A percentile compares a stretch with the other conserved stretches of the same genome.
These are phyloP conservation scores for Aspergillus aculeatus DNA, from an alignment of 2,329 filamentous ascomycete genomes.

Conservation along the genomic window DNA sequence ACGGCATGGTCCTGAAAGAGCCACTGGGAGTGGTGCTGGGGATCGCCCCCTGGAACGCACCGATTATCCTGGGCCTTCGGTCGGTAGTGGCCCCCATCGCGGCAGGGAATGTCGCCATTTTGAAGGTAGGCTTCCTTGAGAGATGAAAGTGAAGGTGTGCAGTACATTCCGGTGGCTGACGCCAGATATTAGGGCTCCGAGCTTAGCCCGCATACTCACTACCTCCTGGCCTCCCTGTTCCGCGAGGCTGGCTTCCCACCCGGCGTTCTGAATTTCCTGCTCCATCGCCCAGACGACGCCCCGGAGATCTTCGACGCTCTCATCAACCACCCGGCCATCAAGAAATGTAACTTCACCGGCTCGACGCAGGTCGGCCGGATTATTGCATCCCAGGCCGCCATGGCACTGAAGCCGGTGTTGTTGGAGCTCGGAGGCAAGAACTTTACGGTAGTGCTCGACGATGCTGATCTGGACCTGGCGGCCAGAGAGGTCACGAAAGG, in stretches of 20 bases:
- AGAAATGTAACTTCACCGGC: slow-evolving; percentile 50
- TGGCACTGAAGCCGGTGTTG: slow-evolving; percentile 45
- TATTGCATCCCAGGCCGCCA: slow-evolving; percentile 39
- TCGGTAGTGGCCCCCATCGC: slow-evolving; percentile 59
- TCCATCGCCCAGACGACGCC: slow-evolving; percentile 31
- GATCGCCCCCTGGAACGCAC: slow-evolving; percentile 70
- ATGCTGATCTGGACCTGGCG: slow-evolving; percentile 45
- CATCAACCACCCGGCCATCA: slow-evolving; percentile 37
- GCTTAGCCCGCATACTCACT: slow-evolving; percentile 31
- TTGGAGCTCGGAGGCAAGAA: slow-evolving; percentile 52
- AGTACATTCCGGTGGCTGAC: too few species aligned
- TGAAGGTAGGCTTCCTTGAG: slow-evolving; percentile 49
- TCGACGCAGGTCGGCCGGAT: slow-evolving; percentile 43
- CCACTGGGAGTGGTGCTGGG: slow-evolving; percentile 71
- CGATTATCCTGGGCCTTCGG: slow-evolving; percentile 43
- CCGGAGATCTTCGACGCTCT: slow-evolving; percentile 35
- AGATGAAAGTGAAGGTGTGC: too few species aligned
- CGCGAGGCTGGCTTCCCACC: slow-evolving; percentile 44
- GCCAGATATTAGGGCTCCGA: slow-evolving; percentile 31
- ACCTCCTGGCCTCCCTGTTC: slow-evolving; percentile 36
- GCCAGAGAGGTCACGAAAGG: slow-evolving; percentile 31
- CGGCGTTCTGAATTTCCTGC: slow-evolving; percentile 44
- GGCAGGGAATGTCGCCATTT: slow-evolving; percentile 66
- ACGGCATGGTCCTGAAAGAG: slow-evolving; percentile 64
- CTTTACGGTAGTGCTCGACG: slow-evolving; percentile 42